Evolutionary conservation across 441 rosid species (phyloP), one percentile per base, ranked within the genome.

Genomic region (Biscutella laevigata): DNA sequence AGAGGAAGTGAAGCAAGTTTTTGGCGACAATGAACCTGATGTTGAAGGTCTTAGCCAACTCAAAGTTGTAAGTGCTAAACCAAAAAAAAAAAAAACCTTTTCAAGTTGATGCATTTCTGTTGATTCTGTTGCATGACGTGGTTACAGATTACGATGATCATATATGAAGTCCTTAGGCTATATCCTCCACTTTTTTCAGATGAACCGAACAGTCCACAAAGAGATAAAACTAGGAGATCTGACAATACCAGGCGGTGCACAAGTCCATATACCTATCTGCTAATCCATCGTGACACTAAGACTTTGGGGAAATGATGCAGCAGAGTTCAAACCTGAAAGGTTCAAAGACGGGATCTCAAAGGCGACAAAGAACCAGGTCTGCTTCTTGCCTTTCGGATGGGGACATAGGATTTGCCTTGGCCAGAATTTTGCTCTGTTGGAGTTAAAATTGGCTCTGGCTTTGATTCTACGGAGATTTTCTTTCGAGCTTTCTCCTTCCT

Each of bases 131-230:
- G 27, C 11, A 39, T 25, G 19, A 28, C 1, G 8, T 0, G n/a
- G n/a, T 1, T 0, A 19, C 53, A 70, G 77, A 57, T 72, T 21
- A 59, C 52, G 3, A 72, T 63, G 68, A 70, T 75, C 2, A 10
- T 76, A 0, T 7, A 70, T 7, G 80, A 76, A 62, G 73, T 55
- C 12, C 46, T 76, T 0, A 70, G 81, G 42, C 47, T 76, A 7
- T 73, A 77, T 12, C 75, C 78, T 16, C 69, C 78, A 1, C n/a
- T 16, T 2, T 2, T 5, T 30, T 7, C 4, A 29, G 6, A 7
- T 74, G 29, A 2, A 0, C 3, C 63, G 79, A 39, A 17, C 21
- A 0, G 34, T 48, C 26, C 32, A 27, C 16, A 61, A 37, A 46
- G 71, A 71, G 26, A 63, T 63, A 0, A 66, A 66, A 11, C 56